These are phyloP conservation scores for Chamaecyparis obtusa DNA, from an alignment of 75 land plant species.

Conservation along the genomic window DNA sequence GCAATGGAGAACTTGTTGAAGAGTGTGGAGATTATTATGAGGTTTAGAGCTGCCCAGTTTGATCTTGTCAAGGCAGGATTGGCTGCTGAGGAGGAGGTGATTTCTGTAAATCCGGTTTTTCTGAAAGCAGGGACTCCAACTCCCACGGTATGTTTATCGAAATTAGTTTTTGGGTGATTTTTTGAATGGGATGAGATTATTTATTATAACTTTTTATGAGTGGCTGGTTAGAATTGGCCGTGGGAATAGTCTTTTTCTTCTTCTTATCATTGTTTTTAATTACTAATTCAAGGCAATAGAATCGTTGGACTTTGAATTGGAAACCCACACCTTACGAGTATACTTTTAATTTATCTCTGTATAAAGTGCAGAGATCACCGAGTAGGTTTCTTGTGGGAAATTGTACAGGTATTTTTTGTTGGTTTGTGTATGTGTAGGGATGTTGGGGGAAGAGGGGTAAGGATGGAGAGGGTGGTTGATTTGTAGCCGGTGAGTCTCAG, in stretches of 20 bases:
- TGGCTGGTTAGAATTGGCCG: background rate
- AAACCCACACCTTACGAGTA: background rate
- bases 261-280: too few relatives aligned
- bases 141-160: conserved; percentile 53
- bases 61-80: conserved; percentile 76
- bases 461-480: too few relatives aligned
- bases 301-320: background rate
- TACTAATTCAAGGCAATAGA: background rate
- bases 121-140: conserved; percentile 91
- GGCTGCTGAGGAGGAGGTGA: conserved; percentile 80
- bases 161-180: background rate
- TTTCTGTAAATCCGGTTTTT: conserved; percentile 80
- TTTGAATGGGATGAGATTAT: background rate
- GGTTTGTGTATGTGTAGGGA: too few relatives aligned
- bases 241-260: background rate
- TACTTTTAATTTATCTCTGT: background rate
- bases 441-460: too few relatives aligned
- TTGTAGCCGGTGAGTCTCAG: background rate
- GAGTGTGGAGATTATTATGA: conserved; percentile 60
- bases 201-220: background rate
- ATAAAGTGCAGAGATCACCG: background rate
- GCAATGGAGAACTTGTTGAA: conserved; percentile 86
- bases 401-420: background rate
- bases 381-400: background rate
- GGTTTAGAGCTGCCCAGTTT: conserved; percentile 76